These are phyloP conservation scores for Phytopythium delawarense DNA, from an alignment of 352 stramenopile species.

Conservation along the genomic window DNA sequence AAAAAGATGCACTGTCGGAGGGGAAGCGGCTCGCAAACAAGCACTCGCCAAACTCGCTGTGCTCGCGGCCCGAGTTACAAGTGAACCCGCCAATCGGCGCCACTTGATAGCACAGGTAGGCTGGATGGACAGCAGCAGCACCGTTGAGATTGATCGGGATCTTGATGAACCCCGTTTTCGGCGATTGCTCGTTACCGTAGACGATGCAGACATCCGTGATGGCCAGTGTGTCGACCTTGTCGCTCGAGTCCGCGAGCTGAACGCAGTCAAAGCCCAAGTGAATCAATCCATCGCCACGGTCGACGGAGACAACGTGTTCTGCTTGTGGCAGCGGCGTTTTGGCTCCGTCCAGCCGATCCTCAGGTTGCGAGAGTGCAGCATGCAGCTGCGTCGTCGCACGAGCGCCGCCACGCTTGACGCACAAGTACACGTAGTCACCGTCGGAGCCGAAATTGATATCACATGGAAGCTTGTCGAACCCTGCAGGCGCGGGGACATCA, in stretches of 20 bases:
- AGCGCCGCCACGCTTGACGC: constrained; percentile 45
- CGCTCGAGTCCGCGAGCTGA: neutral
- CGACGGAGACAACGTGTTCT: constrained; percentile 5
- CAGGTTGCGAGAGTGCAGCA: constrained; percentile 5
- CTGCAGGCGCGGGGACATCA: constrained; percentile 40
- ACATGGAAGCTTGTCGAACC: constrained; percentile 46
- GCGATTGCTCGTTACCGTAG: constrained; percentile 24
- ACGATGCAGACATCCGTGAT: constrained; percentile 61
- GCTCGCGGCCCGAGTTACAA: constrained; percentile 33
- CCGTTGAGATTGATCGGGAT: constrained; percentile 53
- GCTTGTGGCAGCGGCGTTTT: neutral
- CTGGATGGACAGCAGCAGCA: constrained; percentile 9
- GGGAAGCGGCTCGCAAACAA: constrained; percentile 55
- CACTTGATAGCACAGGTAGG: constrained; percentile 60
- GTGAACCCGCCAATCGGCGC: constrained; percentile 51
- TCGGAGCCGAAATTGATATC: constrained; percentile 64
- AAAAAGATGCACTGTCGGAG: constrained; percentile 1
- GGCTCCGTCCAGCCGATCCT: neutral
- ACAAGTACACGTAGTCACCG: constrained; percentile 70
- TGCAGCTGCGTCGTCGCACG: constrained; percentile 36
- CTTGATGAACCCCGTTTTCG: constrained; percentile 24
- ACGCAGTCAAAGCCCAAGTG: constrained; percentile 27
- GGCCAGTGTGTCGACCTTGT: constrained; percentile 25
- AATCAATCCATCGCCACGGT: constrained; percentile 28
- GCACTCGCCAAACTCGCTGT: constrained; percentile 67